phyloP scores from a whole-genome alignment of 1,139 yeast genomes.

The Kurtzmaniella quercitrusa region DNA sequence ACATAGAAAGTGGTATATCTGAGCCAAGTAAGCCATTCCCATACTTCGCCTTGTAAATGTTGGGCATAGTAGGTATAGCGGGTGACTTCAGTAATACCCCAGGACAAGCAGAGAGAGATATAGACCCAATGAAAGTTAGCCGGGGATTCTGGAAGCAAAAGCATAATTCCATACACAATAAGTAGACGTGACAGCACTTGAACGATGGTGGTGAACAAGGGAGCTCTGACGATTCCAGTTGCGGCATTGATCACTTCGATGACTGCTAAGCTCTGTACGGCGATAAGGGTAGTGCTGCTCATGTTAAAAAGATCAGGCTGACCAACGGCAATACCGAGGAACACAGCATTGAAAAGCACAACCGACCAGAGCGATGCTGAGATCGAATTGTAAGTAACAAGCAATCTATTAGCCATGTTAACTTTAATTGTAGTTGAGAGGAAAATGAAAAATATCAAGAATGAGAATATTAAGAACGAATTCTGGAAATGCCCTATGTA shows the following conservation, averaged over 20 bases:
- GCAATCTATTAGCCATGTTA: not conserved
- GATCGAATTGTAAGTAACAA: constrained; percentile 41
- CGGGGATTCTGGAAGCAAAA: constrained; percentile 63
- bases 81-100: constrained; percentile 89
- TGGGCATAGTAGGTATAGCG: constrained; percentile 83
- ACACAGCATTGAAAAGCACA: constrained; percentile 38
- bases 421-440: not conserved
- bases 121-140: constrained; percentile 60
- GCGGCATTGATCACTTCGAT: constrained; percentile 78
- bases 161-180: constrained; percentile 80
- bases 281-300: constrained; percentile 56
- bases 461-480: no score
- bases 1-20: constrained; percentile 82
- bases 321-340: constrained; percentile 36
- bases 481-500: no score
- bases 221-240: constrained; percentile 78
- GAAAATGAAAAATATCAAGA: not conserved
- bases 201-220: constrained; percentile 73
- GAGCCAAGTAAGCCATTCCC: constrained; percentile 59
- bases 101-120: constrained; percentile 67
- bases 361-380: constrained; percentile 45
- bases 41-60: constrained; percentile 57
- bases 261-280: constrained; percentile 78
- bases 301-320: constrained; percentile 59
- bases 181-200: constrained; percentile 85